Base-by-base conservation (phyloP, 2,329 filamentous ascomycete genomes). In the Capronia coronata region DNA sequence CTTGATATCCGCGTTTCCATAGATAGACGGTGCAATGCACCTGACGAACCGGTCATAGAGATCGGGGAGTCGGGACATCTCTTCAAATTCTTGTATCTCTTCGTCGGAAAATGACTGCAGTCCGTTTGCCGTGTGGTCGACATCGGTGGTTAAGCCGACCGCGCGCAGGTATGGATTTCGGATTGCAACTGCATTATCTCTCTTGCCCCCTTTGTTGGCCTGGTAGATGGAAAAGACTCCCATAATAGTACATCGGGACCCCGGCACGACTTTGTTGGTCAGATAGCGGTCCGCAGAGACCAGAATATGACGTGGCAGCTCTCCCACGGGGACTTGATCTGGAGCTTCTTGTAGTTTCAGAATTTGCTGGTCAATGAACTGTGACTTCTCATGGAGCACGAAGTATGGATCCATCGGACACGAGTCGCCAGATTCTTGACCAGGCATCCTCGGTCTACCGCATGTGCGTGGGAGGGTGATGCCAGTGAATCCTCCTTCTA, bases 171-270 rank as follows among this genome's bases (percentile, higher is more conserved):
- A 98, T 0, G 93, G 93, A 41, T 94, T 97, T 58, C 93, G 81
- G 61, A 98, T 96, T 7, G 93, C 93, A 2, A 97, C 90, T 1
- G 93, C 93, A 1, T 84, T 84, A 45, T 82, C 83, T 1, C 78
- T 80, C 60, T 84, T 86, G 68, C 90, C 94, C 35, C 80, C 84
- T 46, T 59, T 61, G 68, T 97, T 97, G 61, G 84, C 86, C 67
- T 96, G 88, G 68, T 96, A 98, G 63, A 97, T 97, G 23, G 91
- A 96, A 72, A 96, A 98, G 27, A 98, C 88, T 16, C 93, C 93
- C 80, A 93, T 97, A 14, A 98, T 78, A 2, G 89, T 94, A 67
- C 93, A 98, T 65, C 91, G 79, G 43, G 91, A 94, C 23, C 93
- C 93, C 4, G 93, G 93, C 2, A 98, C 90, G 2, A 98, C 93